Evolutionary conservation across 805 yeast species (phyloP), one percentile per base, ranked within the genome.

Genomic region (Zygosaccharomyces bisporus): DNA sequence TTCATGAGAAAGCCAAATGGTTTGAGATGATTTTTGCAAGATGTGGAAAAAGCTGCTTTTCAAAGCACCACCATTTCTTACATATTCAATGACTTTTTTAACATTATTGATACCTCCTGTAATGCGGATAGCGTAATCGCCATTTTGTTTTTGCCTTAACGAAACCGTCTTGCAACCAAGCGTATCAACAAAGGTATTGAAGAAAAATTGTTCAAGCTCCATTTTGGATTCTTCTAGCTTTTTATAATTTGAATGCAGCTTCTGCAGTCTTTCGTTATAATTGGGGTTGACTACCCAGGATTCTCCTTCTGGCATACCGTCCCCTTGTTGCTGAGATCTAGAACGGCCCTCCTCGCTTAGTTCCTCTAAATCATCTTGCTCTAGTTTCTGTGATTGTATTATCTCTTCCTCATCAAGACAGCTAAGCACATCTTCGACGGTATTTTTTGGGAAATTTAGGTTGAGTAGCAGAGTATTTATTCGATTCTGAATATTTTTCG

Each of bases 101-200:
- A 61, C 39, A 37, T 47, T 49, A 2, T 43, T 67, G 16, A 62
- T 55, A 17, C 68, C 63, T 0, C 77, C 79, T 4, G 69, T 57
- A 9, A 81, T 63, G 47, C 75, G 72, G 2, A 82, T 63, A 6
- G 77, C 77, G 55, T 77, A 70, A 9, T 75, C 74, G 32, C 67
- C 60, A 34, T 66, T 62, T 13, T 72, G 72, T 14, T 73, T 68
- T 58, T 70, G 64, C 34, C 70, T 69, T 31, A 77, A 56, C 4
- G 55, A 49, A 0, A 69, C 64, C 35, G 54, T 62, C 39, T 60
- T 61, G 4, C 60, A 63, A 4, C 56, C 57, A n/a, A 56, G 51
- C n/a, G 45, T 21, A 1, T 39, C 44, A 3, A 57, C 41, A 27
- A 70, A 55, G 5, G 48, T 64, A 13, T 60, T 60, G 16, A 63